phyloP scores from a whole-genome alignment of 306 rosid species.

The Parietaria judaica region DNA sequence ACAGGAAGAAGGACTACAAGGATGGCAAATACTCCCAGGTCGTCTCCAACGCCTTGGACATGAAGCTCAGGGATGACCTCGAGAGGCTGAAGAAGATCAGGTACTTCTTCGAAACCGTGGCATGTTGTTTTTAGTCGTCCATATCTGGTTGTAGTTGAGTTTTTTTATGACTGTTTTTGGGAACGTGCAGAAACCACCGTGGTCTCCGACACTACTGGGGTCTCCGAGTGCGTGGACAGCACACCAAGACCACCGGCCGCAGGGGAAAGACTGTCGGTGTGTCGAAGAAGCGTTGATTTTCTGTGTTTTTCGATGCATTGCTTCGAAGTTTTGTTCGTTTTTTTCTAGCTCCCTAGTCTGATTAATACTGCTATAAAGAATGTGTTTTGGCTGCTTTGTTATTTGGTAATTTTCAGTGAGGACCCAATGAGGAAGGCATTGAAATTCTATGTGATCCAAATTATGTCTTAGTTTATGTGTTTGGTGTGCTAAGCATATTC shows the following conservation, averaged over 20 bases:
- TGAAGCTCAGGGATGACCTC: conserved; percentile 82
- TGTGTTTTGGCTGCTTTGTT: conserved; percentile 20
- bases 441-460: not conserved
- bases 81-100: conserved; percentile 92
- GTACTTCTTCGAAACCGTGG: conserved; percentile 8
- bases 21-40: conserved; percentile 69
- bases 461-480: not conserved
- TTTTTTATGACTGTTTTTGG: conserved; percentile 4
- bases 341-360: conserved; percentile 8
- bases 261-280: conserved; percentile 99
- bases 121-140: not conserved
- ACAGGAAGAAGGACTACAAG: conserved; percentile 74
- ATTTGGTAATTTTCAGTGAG: conserved; percentile 2
- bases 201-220: conserved; percentile 99
- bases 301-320: conserved; percentile 5
- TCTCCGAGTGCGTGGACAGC: conserved; percentile 99
- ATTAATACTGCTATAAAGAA: conserved; percentile 8
- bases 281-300: conserved; percentile 80
- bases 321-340: conserved; percentile 18
- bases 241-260: conserved; percentile 97
- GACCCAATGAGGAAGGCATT: conserved; percentile 12
- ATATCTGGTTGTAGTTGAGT: not conserved
- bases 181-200: conserved; percentile 79
- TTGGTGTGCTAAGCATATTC: not conserved
- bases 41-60: conserved; percentile 66